A percentile compares a stretch with the other conserved stretches of the same genome.
phyloP scores from a whole-genome alignment of 2,329 filamentous ascomycete genomes.

The Curvularia sp. region DNA sequence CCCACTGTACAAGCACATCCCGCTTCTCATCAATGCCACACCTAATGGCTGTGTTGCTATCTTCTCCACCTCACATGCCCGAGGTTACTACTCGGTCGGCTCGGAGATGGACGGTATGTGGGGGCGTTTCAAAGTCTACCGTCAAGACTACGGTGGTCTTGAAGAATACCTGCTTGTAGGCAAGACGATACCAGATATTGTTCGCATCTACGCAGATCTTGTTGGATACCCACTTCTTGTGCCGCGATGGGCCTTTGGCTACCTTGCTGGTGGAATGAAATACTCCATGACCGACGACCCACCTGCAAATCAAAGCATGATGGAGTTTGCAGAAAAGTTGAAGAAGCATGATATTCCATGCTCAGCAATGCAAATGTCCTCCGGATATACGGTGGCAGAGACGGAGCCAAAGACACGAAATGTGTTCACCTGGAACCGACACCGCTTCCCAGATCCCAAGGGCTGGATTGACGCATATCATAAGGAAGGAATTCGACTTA shows the following conservation, averaged over 20 bases:
- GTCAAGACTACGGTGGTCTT: conserved; percentile 74
- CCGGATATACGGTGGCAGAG: conserved; percentile 73
- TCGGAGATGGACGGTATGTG: conserved; percentile 78
- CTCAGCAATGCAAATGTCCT: conserved; percentile 75
- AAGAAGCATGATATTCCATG: conserved; percentile 72
- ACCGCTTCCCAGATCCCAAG: conserved; percentile 73
- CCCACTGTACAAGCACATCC: conserved; percentile 78
- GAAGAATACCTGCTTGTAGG: conserved; percentile 75
- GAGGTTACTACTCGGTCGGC: conserved; percentile 71
- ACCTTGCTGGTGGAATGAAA: conserved; percentile 72
- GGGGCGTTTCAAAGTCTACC: conserved; percentile 76
- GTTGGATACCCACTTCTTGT: conserved; percentile 72
- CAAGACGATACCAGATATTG: conserved; percentile 69
- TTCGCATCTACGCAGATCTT: conserved; percentile 69
- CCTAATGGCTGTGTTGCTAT: conserved; percentile 69
- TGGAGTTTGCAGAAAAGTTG: conserved; percentile 67
- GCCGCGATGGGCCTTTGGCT: conserved; percentile 75
- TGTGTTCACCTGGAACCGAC: conserved; percentile 74
- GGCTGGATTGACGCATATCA: conserved; percentile 69
- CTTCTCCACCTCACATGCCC: conserved; percentile 70
- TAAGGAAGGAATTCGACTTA: conserved; percentile 68
- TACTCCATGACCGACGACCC: conserved; percentile 66
- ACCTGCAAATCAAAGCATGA: conserved; percentile 62
- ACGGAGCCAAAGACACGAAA: conserved; percentile 72
- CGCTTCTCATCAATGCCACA: conserved; percentile 72